Percentiles rank a stretch among this genome's conserved stretches.
These are phyloP conservation scores for Boletus subcaerulescens DNA, from an alignment of 768 basidiomycete species.

Conservation along the genomic window DNA sequence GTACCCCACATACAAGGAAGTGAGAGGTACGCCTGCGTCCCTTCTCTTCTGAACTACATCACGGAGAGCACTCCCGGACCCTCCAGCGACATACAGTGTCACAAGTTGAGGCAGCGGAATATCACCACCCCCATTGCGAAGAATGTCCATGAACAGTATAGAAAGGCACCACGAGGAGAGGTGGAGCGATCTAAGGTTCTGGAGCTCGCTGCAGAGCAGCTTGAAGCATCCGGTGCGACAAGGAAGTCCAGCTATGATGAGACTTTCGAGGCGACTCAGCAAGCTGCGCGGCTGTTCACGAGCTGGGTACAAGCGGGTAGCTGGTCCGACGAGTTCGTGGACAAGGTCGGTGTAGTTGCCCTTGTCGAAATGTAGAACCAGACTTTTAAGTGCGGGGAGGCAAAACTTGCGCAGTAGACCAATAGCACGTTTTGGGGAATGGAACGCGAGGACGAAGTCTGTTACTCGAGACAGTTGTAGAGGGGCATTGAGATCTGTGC, in stretches of 20 bases:
- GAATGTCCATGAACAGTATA: slow-evolving; percentile 24
- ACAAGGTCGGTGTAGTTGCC: slow-evolving; percentile 56
- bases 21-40: neutral
- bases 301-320: slow-evolving; percentile 26
- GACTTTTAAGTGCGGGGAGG: slow-evolving; percentile 35
- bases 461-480: slow-evolving; percentile 30
- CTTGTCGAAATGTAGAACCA: slow-evolving; percentile 53
- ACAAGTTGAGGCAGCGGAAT: slow-evolving; percentile 50
- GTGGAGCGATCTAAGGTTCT: slow-evolving; percentile 42
- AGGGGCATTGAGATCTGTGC: slow-evolving; percentile 18
- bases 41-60: neutral
- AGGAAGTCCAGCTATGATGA: slow-evolving; percentile 53
- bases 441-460: slow-evolving; percentile 48
- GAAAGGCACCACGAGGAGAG: neutral
- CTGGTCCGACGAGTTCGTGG: slow-evolving; percentile 35
- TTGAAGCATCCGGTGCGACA: slow-evolving; percentile 34
- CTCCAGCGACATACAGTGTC: slow-evolving; percentile 44
- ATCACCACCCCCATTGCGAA: slow-evolving; percentile 3
- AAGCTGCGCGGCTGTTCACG: slow-evolving; percentile 30
- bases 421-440: slow-evolving; percentile 44
- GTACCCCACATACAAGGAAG: neutral
- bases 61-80: slow-evolving; percentile 15
- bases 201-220: slow-evolving; percentile 45
- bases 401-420: slow-evolving; percentile 25
- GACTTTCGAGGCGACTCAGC: slow-evolving; percentile 46